Evolutionary conservation across 352 stramenopile genomes (phyloP), one percentile per base, ranked within the genome.

Genomic region (Phytophthora tentaculata): DNA sequence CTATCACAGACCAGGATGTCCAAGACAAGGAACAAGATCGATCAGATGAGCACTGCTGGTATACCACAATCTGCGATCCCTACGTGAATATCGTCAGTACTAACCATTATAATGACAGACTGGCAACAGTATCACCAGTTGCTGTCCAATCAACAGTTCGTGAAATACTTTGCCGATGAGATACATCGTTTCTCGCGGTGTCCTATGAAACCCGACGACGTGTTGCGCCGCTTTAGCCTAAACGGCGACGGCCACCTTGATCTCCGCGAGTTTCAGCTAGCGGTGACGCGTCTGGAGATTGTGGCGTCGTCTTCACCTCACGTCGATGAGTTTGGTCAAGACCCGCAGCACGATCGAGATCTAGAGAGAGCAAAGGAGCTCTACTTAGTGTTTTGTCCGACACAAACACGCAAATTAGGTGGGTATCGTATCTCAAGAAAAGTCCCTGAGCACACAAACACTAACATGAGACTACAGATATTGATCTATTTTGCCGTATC

Each of bases 401-500:
- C 83, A 0, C 79, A 83, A 64, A 81, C 77, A 8, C 77, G 76
- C 28, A 94, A 92, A 57, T 71, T 94, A 44, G 77, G 80, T 85
- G 39, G 22, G 72, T 56, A 24, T 32, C 5, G 7, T 16, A 35
- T 58, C 19, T 22, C 2, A 24, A 44, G n/a, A 20, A 9, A 8
- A 32, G 28, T 13, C 39, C 7, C 24, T 5, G 4, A 23, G 2
- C 19, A n/a, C 14, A 22, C 9, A 16, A 29, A 6, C 10, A 24
- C 26, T 56, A 23, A 59, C 26, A 5, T 37, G n/a, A 19, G 39
- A 23, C 19, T 29, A 14, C 48, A 88, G 84, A 92, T 24, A 91
- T 94, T 16, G 86, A 91, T 53, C 69, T 90, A 29, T 94, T 94
- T 60, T 94, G 86, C 43, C 81, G 81, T 19, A 92, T 92, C 67